A percentile compares a stretch with the other conserved stretches of the same genome.
phyloP scores from a whole-genome alignment of 2,329 filamentous ascomycete species.

The Aspergillus sojae region DNA sequence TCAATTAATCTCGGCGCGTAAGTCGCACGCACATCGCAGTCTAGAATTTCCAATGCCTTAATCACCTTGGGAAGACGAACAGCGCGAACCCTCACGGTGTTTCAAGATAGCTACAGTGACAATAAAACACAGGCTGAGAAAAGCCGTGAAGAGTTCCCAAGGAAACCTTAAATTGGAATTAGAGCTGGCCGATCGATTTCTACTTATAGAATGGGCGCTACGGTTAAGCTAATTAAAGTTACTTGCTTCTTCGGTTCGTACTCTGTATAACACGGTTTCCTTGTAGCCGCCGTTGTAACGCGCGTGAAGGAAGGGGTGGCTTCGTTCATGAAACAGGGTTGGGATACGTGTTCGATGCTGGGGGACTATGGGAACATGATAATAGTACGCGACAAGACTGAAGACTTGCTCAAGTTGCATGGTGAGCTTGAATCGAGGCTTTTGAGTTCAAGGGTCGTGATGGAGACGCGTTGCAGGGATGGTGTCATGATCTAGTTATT shows the following conservation, averaged over 20 bases:
- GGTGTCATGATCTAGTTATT: not conserved
- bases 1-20: not conserved
- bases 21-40: not conserved
- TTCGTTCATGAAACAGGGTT: slow-evolving; percentile 14
- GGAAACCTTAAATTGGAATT: slow-evolving; percentile 10
- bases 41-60: not conserved
- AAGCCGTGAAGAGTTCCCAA: not conserved
- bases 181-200: not conserved
- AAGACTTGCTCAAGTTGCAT: not conserved
- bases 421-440: not conserved
- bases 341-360: slow-evolving; percentile 11
- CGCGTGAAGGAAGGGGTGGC: slow-evolving; percentile 7
- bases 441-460: slow-evolving; percentile 11
- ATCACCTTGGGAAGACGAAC: not conserved
- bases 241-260: not conserved
- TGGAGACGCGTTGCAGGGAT: slow-evolving; percentile 28
- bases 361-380: not conserved
- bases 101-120: slow-evolving; percentile 8
- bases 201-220: not conserved
- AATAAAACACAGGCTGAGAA: slow-evolving; percentile 17
- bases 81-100: slow-evolving; percentile 3
- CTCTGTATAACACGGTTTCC: not conserved
- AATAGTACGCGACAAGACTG: slow-evolving; percentile 9
- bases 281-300: not conserved
- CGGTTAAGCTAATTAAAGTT: slow-evolving; percentile 1